A percentile compares a stretch with the other conserved stretches of the same genome.
These are phyloP conservation scores for Dorcoceras hygrometricum DNA, from an alignment of 257 asterid species.

Conservation along the genomic window DNA sequence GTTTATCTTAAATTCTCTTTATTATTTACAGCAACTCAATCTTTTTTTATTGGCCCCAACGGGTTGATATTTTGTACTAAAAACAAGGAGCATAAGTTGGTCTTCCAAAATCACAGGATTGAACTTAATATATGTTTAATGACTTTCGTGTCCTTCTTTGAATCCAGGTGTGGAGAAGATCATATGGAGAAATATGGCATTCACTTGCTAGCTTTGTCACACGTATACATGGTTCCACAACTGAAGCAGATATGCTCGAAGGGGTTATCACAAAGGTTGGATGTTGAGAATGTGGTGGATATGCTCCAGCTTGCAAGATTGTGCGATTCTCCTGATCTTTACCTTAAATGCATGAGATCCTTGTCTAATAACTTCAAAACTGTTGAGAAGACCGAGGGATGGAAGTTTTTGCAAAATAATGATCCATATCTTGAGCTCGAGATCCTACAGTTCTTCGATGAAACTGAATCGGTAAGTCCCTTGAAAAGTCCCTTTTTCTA, in stretches of 20 bases:
- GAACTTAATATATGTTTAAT: neutral
- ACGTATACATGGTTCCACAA: slow-evolving; percentile 70
- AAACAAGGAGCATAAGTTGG: neutral
- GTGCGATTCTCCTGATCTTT: slow-evolving; percentile 87
- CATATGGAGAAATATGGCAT: slow-evolving; percentile 75
- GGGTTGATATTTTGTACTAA: neutral
- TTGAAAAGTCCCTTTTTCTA: neutral
- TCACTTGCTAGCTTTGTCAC: slow-evolving; percentile 77
- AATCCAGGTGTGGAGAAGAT: slow-evolving; percentile 67
- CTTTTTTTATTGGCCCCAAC: neutral
- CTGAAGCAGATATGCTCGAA: slow-evolving; percentile 73
- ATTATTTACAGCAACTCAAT: neutral
- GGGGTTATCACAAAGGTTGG: slow-evolving; percentile 47
- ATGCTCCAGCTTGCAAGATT: slow-evolving; percentile 80
- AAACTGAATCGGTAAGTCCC: slow-evolving; percentile 62
- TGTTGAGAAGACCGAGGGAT: slow-evolving; percentile 80
- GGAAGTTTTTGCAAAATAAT: slow-evolving; percentile 70
- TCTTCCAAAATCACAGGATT: slow-evolving; percentile 11
- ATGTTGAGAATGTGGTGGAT: slow-evolving; percentile 62
- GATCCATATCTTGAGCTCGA: slow-evolving; percentile 90
- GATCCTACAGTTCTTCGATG: slow-evolving; percentile 74
- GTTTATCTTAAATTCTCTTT: neutral
- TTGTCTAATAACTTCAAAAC: slow-evolving; percentile 47
- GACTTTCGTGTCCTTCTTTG: slow-evolving; percentile 25
- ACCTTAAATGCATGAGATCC: slow-evolving; percentile 64